phyloP scores from a whole-genome alignment of 2,329 filamentous ascomycete species.

The Venturia pyrina region DNA sequence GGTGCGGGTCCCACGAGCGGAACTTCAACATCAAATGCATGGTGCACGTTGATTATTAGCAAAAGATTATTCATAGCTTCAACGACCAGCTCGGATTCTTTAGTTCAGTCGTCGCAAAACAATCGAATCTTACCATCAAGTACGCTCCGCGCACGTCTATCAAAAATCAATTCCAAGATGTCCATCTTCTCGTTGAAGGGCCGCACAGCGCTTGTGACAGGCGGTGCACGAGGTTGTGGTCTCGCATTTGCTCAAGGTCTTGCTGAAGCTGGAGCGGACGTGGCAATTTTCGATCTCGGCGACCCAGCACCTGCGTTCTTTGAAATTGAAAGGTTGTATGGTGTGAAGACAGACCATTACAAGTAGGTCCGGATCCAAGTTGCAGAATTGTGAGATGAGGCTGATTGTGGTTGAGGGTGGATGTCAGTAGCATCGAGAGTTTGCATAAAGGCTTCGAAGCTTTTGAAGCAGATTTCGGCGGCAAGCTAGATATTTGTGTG shows the following conservation, averaged over 20 bases:
- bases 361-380: constrained; percentile 6
- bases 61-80: background rate
- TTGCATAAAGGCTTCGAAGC: constrained; percentile 23
- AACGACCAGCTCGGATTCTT: background rate
- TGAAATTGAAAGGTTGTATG: constrained; percentile 8
- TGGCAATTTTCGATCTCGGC: constrained; percentile 91
- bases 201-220: constrained; percentile 76
- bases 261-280: constrained; percentile 75
- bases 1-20: background rate
- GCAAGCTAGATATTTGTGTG: constrained; percentile 35
- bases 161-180: background rate
- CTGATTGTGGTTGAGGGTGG: constrained; percentile 27
- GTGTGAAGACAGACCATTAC: constrained; percentile 17
- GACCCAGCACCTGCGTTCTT: constrained; percentile 42
- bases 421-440: constrained; percentile 64
- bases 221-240: constrained; percentile 79
- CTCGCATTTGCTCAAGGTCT: constrained; percentile 89
- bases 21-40: background rate
- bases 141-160: background rate
- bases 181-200: constrained; percentile 72
- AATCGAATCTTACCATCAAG: background rate
- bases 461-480: constrained; percentile 30
- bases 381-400: background rate
- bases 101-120: background rate
- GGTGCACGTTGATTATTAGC: background rate